Evolutionary conservation across 139 green algal species (phyloP).

Genomic region (Auxenochlorella pyrenoidosa): DNA sequence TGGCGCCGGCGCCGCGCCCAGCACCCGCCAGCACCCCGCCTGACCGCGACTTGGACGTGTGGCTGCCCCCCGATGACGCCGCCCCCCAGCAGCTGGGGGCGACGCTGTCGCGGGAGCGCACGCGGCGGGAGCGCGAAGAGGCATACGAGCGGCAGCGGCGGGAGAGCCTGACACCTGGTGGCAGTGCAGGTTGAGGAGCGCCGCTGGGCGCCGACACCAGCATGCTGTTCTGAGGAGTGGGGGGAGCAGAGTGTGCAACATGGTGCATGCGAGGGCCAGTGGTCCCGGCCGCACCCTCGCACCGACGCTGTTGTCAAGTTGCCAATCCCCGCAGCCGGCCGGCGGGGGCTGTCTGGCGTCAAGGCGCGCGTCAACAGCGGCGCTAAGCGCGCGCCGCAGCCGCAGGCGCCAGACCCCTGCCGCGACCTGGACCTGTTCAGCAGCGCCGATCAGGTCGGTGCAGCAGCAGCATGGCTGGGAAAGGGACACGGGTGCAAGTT

Average conservation of each 20-base stretch:
- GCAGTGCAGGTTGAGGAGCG: not conserved
- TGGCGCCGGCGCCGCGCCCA: slow-evolving; percentile 2
- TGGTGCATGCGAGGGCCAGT: not conserved
- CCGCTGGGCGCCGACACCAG: no score
- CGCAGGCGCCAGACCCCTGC: not conserved
- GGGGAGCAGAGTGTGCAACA: no score
- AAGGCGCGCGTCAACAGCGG: slow-evolving; percentile 22
- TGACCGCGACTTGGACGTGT: slow-evolving; percentile 11
- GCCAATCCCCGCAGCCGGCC: no score
- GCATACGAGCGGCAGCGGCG: not conserved
- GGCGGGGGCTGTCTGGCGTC: not conserved
- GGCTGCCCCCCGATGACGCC: not conserved
- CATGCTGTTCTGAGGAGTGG: no score
- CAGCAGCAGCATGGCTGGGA: no score
- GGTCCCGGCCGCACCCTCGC: no score
- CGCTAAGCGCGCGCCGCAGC: slow-evolving; percentile 1
- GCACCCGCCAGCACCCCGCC: not conserved
- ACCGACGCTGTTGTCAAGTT: no score
- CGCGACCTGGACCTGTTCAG: slow-evolving; percentile 10
- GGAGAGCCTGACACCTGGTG: not conserved
- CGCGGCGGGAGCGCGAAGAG: not conserved
- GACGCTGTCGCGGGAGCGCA: not conserved
- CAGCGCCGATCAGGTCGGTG: slow-evolving; percentile 7
- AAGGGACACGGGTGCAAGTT: no score
- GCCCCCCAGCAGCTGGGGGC: not conserved